These are phyloP conservation scores for Sporobolomyces pararoseus DNA, from an alignment of 768 basidiomycete species.

Conservation along the genomic window DNA sequence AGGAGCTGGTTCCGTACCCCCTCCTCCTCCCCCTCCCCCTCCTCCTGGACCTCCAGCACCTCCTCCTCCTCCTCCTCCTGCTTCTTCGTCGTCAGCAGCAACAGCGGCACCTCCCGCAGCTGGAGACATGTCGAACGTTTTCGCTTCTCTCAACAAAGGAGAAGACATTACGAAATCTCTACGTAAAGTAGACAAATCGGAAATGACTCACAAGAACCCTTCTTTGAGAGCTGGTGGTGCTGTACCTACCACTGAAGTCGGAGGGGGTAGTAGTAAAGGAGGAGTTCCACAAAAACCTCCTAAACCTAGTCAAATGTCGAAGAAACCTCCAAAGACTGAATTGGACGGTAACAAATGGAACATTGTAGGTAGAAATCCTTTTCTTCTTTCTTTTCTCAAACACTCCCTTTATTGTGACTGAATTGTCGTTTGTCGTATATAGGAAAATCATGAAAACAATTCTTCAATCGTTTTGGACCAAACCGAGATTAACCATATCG, in stretches of 20 bases:
- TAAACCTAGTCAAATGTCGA: conserved; percentile 79
- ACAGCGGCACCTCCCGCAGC: conserved; percentile 53
- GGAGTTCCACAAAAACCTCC: conserved; percentile 54
- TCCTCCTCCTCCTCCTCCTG: conserved; percentile 49
- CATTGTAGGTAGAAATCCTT: conserved; percentile 63
- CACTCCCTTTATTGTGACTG: background rate
- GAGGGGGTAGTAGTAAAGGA: background rate
- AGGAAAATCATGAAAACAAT: conserved; percentile 93
- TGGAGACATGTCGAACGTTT: conserved; percentile 60
- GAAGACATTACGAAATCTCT: conserved; percentile 83
- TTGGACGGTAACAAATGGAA: conserved; percentile 92
- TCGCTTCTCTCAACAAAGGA: conserved; percentile 84
- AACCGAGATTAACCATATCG: conserved; percentile 70
- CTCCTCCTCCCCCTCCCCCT: conserved; percentile 11
- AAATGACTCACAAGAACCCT: conserved; percentile 99
- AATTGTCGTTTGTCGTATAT: background rate
- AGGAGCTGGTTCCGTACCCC: too few species aligned
- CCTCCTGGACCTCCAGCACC: conserved; percentile 33
- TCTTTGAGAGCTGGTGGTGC: conserved; percentile 61
- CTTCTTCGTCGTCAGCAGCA: conserved; percentile 51
- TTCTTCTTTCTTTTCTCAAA: background rate
- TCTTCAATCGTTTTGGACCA: conserved; percentile 66
- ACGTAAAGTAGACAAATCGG: conserved; percentile 88
- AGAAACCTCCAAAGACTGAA: conserved; percentile 84
- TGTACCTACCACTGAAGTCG: conserved; percentile 52